Conservation (phyloP, 1,284 basidiomycete species). For the Puccinia novopanici region DNA sequence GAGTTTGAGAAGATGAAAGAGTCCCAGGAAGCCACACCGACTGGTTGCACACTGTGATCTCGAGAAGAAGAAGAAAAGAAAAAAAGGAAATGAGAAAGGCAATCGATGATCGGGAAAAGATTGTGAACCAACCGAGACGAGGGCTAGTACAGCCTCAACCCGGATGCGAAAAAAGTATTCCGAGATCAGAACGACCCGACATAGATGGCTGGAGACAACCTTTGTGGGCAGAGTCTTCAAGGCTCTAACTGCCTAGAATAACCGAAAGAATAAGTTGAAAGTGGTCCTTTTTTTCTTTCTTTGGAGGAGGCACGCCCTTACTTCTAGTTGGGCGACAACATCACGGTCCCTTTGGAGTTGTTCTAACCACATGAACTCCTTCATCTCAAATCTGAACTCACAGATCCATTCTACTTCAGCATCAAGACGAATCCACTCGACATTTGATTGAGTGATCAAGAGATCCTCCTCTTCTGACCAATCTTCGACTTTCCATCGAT, state of each 20-base stretch:
- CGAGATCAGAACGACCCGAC: conserved; percentile 87
- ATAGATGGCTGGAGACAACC: conserved; percentile 85
- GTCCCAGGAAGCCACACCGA: conserved; percentile 78
- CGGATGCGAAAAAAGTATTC: conserved; percentile 98
- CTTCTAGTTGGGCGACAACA: conserved; percentile 96
- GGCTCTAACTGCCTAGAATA: conserved; percentile 74
- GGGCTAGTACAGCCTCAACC: conserved; percentile 85
- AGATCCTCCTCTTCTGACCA: conserved; percentile 97
- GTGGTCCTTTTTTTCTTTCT: neutral
- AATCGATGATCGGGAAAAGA: conserved; percentile 6
- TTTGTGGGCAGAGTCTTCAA: conserved; percentile 78
- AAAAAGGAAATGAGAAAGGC: neutral
- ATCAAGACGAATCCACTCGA: conserved; percentile 99
- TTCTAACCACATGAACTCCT: conserved; percentile 98
- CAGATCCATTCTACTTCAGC: conserved; percentile 99
- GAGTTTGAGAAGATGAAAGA: conserved; percentile 94
- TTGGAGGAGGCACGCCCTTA: conserved; percentile 59
- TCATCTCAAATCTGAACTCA: conserved; percentile 85
- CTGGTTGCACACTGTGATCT: conserved; percentile 73
- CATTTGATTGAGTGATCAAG: conserved; percentile 87
- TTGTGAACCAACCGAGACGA: conserved; percentile 71
- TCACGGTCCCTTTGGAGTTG: conserved; percentile 94
- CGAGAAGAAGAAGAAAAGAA: neutral
- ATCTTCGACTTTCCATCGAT: conserved; percentile 93
- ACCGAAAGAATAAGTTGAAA: neutral